These are phyloP conservation scores for Canariomyces notabilis DNA, from an alignment of 2,329 filamentous ascomycete genomes.

Conservation along the genomic window DNA sequence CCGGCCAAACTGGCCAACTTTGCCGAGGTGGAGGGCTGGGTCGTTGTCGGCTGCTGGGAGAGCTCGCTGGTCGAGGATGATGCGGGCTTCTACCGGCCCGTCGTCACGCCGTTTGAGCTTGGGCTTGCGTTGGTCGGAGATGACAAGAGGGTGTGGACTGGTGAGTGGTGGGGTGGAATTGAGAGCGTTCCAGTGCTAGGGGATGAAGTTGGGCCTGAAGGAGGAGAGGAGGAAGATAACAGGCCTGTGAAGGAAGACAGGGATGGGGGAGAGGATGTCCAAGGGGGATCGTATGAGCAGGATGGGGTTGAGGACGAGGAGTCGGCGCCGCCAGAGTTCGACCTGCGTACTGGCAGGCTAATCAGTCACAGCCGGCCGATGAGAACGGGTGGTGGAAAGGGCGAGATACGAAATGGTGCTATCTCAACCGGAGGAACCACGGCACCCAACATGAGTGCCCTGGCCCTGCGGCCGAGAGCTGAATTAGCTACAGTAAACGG, in stretches of 20 bases:
- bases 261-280: constrained; percentile 23
- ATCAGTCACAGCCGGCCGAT: constrained; percentile 75
- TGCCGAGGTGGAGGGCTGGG: constrained; percentile 90
- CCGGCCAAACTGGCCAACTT: constrained; percentile 96
- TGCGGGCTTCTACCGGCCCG: constrained; percentile 73
- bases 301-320: constrained; percentile 57
- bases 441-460: constrained; percentile 33
- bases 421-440: constrained; percentile 14
- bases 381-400: constrained; percentile 40
- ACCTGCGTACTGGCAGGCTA: constrained; percentile 81
- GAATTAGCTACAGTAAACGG: constrained; percentile 80
- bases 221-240: constrained; percentile 20
- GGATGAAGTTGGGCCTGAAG: constrained; percentile 22
- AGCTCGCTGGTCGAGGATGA: constrained; percentile 86
- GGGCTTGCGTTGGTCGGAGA: constrained; percentile 71
- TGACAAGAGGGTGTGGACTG: constrained; percentile 74
- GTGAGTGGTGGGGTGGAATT: constrained; percentile 85
- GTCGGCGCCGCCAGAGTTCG: constrained; percentile 83
- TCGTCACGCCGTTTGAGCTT: constrained; percentile 94
- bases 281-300: constrained; percentile 37
- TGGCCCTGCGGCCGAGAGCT: constrained; percentile 54
- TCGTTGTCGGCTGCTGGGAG: constrained; percentile 97
- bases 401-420: constrained; percentile 19
- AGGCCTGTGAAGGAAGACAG: constrained; percentile 11
- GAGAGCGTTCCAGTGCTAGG: constrained; percentile 55